phyloP scores from a whole-genome alignment of 192 early-diverging fungal species.

The Coemansia sp. region DNA sequence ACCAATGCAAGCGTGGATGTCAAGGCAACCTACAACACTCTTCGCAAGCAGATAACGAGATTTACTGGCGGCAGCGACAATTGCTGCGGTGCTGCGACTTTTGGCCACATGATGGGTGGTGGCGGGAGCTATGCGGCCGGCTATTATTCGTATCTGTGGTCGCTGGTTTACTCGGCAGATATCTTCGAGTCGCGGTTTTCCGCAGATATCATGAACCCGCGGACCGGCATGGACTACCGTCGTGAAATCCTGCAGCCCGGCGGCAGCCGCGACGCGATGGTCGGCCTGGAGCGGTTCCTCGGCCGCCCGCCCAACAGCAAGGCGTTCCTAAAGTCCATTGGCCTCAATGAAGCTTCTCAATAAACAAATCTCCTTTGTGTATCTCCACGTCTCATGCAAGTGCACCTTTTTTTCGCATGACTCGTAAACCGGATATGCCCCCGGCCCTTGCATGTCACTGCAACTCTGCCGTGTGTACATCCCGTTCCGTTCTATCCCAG shows the following conservation, averaged over 20 bases:
- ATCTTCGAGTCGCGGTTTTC: conserved; percentile 73
- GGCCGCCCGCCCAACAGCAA: conserved; percentile 63
- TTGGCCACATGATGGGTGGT: conserved; percentile 72
- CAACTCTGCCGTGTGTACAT: too few species aligned
- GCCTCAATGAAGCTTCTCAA: conserved; percentile 24
- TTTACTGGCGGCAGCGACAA: conserved; percentile 33
- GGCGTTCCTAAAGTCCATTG: conserved; percentile 55
- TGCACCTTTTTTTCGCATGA: too few species aligned
- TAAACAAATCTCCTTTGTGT: background rate
- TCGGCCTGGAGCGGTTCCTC: conserved; percentile 31
- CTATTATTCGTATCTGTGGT: conserved; percentile 78
- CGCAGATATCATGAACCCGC: conserved; percentile 54
- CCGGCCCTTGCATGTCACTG: background rate
- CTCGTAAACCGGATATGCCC: too few species aligned
- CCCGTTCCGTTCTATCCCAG: too few species aligned
- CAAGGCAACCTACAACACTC: conserved; percentile 28
- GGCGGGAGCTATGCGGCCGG: conserved; percentile 69
- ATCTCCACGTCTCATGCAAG: too few species aligned
- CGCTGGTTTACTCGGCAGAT: conserved; percentile 78
- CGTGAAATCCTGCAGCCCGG: conserved; percentile 69
- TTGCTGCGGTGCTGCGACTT: conserved; percentile 50
- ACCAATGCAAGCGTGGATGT: conserved; percentile 37
- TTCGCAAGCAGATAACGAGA: conserved; percentile 38
- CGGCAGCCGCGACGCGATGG: conserved; percentile 65
- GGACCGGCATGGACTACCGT: conserved; percentile 68